A percentile compares a stretch with the other conserved stretches of the same genome.
These are phyloP conservation scores for Hypoxylon sp. DNA, from an alignment of 2,329 filamentous ascomycete genomes.

Conservation along the genomic window DNA sequence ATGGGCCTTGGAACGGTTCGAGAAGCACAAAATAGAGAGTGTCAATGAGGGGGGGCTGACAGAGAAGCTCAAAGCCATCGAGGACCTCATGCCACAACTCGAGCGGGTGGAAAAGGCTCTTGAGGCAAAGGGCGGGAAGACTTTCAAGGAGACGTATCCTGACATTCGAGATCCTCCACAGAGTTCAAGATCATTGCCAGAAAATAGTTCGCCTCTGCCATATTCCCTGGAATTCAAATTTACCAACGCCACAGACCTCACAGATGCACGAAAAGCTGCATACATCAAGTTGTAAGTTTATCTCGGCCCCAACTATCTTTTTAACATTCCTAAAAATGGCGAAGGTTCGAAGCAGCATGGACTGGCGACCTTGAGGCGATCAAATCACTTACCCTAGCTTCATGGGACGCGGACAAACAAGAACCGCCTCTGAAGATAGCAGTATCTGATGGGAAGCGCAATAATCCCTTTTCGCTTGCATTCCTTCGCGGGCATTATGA, in stretches of 20 bases:
- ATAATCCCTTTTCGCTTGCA: constrained; percentile 78
- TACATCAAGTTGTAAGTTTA: constrained; percentile 74
- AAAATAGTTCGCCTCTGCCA: constrained; percentile 50
- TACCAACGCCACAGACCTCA: constrained; percentile 67
- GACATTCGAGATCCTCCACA: constrained; percentile 57
- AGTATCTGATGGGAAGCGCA: constrained; percentile 64
- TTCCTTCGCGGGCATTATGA: constrained; percentile 75
- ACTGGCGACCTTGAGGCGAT: constrained; percentile 75
- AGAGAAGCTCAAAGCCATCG: constrained; percentile 71
- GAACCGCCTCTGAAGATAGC: constrained; percentile 76
- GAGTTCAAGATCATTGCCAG: neutral
- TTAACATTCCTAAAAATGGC: constrained; percentile 46
- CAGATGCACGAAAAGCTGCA: constrained; percentile 67
- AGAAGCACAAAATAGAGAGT: constrained; percentile 56
- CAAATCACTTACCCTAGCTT: constrained; percentile 73
- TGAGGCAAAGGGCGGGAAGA: constrained; percentile 73
- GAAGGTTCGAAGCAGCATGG: constrained; percentile 81
- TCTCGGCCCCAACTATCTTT: neutral
- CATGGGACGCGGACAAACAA: constrained; percentile 69
- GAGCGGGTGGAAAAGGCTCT: constrained; percentile 70
- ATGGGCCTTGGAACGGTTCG: constrained; percentile 54
- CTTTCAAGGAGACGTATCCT: constrained; percentile 76
- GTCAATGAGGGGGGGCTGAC: constrained; percentile 51
- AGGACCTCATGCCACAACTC: constrained; percentile 66
- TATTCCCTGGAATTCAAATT: constrained; percentile 70